Percentiles rank a stretch among this genome's conserved stretches.
phyloP scores from a whole-genome alignment of 1,284 basidiomycete genomes.

The Pseudozyma thailandica region DNA sequence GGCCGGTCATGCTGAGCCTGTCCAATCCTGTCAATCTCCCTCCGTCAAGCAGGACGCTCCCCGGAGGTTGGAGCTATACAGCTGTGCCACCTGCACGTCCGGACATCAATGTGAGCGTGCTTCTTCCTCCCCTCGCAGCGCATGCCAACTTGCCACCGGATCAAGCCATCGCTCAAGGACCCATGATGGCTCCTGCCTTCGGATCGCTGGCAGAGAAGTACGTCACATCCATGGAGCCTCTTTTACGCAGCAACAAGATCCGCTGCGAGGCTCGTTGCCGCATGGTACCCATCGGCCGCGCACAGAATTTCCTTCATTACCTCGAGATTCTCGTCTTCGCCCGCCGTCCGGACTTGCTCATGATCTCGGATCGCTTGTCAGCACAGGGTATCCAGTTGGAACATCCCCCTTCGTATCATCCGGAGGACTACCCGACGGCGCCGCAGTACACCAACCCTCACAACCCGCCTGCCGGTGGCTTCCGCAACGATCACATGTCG shows the following conservation, averaged over 20 bases:
- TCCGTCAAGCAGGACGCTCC: constrained; percentile 15
- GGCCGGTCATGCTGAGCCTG: constrained; percentile 52
- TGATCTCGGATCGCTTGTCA: constrained; percentile 80
- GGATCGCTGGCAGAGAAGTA: constrained; percentile 56
- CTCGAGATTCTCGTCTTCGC: constrained; percentile 90
- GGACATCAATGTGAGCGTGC: constrained; percentile 52
- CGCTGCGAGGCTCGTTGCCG: constrained; percentile 53
- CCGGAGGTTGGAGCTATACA: constrained; percentile 27
- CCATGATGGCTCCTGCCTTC: constrained; percentile 25
- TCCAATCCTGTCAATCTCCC: constrained; percentile 18
- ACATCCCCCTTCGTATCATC: constrained; percentile 76
- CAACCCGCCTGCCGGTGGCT: constrained; percentile 43
- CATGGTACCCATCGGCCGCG: constrained; percentile 34
- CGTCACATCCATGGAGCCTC: constrained; percentile 31
- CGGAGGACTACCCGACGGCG: constrained; percentile 74
- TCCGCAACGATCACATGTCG: constrained; percentile 26
- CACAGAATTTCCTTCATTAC: constrained; percentile 73
- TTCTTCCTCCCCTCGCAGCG: constrained; percentile 32
- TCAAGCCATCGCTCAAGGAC: constrained; percentile 9
- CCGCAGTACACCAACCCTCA: constrained; percentile 87
- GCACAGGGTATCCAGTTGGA: constrained; percentile 79
- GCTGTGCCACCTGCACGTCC: constrained; percentile 6
- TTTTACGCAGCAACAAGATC: constrained; percentile 41
- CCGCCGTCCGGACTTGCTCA: constrained; percentile 85
- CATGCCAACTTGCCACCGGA: constrained; percentile 22